phyloP scores from a whole-genome alignment of 768 basidiomycete genomes.

The Trametopsis cervina region DNA sequence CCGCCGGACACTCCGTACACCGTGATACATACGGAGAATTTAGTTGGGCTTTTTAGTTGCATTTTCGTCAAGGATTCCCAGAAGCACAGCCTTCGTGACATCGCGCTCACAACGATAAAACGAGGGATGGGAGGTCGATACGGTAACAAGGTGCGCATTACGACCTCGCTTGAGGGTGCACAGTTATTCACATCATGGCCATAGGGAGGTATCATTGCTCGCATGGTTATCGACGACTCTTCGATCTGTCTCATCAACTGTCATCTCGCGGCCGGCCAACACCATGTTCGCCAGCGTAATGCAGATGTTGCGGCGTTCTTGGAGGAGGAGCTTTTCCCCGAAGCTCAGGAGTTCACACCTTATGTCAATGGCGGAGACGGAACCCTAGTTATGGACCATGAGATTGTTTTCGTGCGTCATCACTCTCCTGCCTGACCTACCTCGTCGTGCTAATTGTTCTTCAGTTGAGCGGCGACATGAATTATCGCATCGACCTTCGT shows the following conservation, averaged over 20 bases:
- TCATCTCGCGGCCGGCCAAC: slow-evolving; percentile 94
- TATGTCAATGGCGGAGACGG: slow-evolving; percentile 92
- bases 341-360: slow-evolving; percentile 47
- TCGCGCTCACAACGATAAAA: slow-evolving; percentile 78
- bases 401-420: slow-evolving; percentile 76
- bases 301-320: slow-evolving; percentile 83
- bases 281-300: slow-evolving; percentile 74
- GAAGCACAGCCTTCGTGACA: slow-evolving; percentile 52
- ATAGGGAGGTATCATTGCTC: slow-evolving; percentile 85
- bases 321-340: slow-evolving; percentile 67
- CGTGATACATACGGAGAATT: slow-evolving; percentile 77
- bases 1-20: slow-evolving; percentile 70
- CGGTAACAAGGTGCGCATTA: slow-evolving; percentile 81
- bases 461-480: slow-evolving; percentile 89
- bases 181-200: neutral
- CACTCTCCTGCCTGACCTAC: neutral
- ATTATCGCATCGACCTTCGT: slow-evolving; percentile 94
- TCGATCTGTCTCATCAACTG: slow-evolving; percentile 95
- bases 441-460: too few relatives aligned
- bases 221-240: slow-evolving; percentile 87
- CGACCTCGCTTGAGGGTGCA: neutral
- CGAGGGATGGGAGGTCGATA: slow-evolving; percentile 89
- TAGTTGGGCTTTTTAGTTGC: slow-evolving; percentile 83
- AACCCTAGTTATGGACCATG: slow-evolving; percentile 89
- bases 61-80: slow-evolving; percentile 69